These are phyloP conservation scores for Amanita rimosa DNA, from an alignment of 768 basidiomycete species.

Conservation along the genomic window DNA sequence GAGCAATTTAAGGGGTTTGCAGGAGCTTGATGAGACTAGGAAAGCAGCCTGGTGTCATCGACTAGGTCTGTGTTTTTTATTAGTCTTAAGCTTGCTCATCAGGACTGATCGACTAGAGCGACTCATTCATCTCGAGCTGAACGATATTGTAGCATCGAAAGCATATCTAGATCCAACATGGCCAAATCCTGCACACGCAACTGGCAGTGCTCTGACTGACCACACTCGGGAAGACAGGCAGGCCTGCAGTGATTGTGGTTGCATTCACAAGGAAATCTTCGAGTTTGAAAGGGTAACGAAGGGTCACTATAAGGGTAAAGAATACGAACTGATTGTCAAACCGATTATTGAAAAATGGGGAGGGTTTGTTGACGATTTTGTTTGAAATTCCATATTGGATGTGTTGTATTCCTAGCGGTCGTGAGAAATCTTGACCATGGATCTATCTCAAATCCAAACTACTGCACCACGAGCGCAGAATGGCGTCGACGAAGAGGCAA, in stretches of 20 bases:
- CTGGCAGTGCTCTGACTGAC: conserved; percentile 7
- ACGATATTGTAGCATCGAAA: conserved; percentile 47
- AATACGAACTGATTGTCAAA: conserved; percentile 67
- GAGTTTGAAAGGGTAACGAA: conserved; percentile 44
- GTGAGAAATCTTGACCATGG: conserved; percentile 1
- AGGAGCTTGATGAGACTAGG: conserved; percentile 19
- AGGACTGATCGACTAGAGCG: conserved; percentile 31
- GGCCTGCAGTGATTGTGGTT: conserved; percentile 35
- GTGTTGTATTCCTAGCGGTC: neutral
- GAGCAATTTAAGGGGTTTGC: conserved; percentile 19
- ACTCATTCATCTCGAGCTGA: conserved; percentile 71
- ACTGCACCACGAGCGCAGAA: neutral
- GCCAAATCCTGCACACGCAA: conserved; percentile 19
- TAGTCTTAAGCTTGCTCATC: neutral
- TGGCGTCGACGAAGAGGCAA: conserved; percentile 33
- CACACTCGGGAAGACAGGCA: conserved; percentile 10
- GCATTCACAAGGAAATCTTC: conserved; percentile 70
- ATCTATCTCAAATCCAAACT: conserved; percentile 4
- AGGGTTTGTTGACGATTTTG: conserved; percentile 39
- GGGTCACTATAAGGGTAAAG: conserved; percentile 48
- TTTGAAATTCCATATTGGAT: conserved; percentile 13
- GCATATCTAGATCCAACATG: conserved; percentile 50
- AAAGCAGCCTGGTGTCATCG: conserved; percentile 62
- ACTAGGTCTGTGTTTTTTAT: conserved; percentile 26
- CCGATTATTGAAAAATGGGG: conserved; percentile 78